Percentiles rank a stretch among this genome's conserved stretches.
phyloP scores from a whole-genome alignment of 805 yeast species.

The Candida saitoana region DNA sequence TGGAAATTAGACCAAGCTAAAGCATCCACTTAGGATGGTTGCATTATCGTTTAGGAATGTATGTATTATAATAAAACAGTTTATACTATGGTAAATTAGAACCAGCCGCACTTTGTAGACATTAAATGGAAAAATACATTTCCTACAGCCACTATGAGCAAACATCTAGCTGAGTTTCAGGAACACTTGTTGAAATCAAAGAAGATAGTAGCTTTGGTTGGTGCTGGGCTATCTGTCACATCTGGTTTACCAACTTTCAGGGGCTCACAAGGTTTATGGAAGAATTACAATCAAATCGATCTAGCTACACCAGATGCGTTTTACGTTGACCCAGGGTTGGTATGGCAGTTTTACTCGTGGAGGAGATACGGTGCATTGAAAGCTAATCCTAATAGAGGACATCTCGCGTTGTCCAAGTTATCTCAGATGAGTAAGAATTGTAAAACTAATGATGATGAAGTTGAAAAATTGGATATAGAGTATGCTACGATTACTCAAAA shows the following conservation, averaged over 20 bases:
- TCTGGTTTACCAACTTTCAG: slow-evolving; percentile 76
- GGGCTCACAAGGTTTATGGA: slow-evolving; percentile 74
- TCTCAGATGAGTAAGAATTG: slow-evolving; percentile 34
- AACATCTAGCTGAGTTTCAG: slow-evolving; percentile 44
- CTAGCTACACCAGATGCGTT: slow-evolving; percentile 92
- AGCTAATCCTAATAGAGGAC: slow-evolving; percentile 74
- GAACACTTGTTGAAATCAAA: slow-evolving; percentile 41
- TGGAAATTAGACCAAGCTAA: slow-evolving; percentile 20
- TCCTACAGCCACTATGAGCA: slow-evolving; percentile 18
- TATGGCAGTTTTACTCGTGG: slow-evolving; percentile 84
- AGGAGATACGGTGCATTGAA: slow-evolving; percentile 60
- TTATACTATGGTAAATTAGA: too few species aligned
- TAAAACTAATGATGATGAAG: slow-evolving; percentile 9
- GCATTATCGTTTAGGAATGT: background rate
- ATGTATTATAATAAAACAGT: background rate
- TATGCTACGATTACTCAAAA: slow-evolving; percentile 77
- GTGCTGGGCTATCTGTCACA: slow-evolving; percentile 78
- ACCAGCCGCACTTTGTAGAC: too few species aligned
- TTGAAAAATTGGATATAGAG: slow-evolving; percentile 13
- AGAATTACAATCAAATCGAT: slow-evolving; percentile 71
- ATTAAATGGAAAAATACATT: too few species aligned
- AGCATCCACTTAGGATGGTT: background rate
- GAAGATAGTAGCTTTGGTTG: slow-evolving; percentile 62
- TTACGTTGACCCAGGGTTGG: slow-evolving; percentile 74
- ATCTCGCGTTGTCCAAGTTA: slow-evolving; percentile 61